These are phyloP conservation scores for Leccinum olivaceopallidum DNA, from an alignment of 768 basidiomycete species.

Conservation along the genomic window DNA sequence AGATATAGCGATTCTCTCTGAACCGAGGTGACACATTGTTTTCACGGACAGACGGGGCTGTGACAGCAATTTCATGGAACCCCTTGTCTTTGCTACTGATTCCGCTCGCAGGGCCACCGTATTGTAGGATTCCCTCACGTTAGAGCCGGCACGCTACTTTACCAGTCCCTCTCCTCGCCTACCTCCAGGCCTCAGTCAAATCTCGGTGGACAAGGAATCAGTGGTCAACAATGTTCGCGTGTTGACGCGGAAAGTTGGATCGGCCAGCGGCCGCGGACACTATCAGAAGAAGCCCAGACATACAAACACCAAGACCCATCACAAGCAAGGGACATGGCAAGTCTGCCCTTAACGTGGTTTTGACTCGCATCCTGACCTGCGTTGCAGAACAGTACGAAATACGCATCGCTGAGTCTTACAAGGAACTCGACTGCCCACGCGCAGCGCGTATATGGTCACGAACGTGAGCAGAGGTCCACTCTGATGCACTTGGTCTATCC, in stretches of 20 bases:
- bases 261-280: constrained; percentile 33
- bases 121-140: constrained; percentile 31
- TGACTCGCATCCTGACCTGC: neutral
- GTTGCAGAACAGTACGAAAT: constrained; percentile 62
- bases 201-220: constrained; percentile 54
- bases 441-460: constrained; percentile 44
- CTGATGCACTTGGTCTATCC: constrained; percentile 65
- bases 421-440: constrained; percentile 43
- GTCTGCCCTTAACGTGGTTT: constrained; percentile 13
- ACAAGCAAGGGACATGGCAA: constrained; percentile 49
- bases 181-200: constrained; percentile 49
- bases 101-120: no score
- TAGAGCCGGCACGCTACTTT: constrained; percentile 57
- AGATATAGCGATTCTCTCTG: constrained; percentile 11
- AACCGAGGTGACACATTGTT: no score
- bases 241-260: constrained; percentile 67
- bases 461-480: constrained; percentile 56
- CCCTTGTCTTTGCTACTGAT: no score
- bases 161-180: constrained; percentile 43
- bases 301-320: constrained; percentile 26
- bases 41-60: no score
- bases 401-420: constrained; percentile 59
- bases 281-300: constrained; percentile 36
- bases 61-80: no score
- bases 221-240: constrained; percentile 60